Evolutionary conservation across 352 stramenopile genomes (phyloP), one percentile per base, ranked within the genome.

Genomic region (Pythium phragmiticola): DNA sequence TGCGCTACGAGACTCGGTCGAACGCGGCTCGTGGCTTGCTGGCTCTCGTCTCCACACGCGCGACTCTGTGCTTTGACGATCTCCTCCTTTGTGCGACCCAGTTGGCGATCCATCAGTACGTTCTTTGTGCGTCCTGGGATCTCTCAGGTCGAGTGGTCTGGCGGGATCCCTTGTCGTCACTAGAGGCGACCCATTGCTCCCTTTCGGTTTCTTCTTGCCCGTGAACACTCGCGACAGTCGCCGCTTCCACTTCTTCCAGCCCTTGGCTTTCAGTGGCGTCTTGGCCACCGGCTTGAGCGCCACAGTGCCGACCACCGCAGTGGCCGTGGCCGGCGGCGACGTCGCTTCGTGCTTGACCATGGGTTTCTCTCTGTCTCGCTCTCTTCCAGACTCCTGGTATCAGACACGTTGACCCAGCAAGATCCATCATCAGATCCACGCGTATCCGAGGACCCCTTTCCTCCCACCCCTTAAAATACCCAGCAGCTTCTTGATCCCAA

Each of bases 211-310:
- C 36, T 62, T 68, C 36, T 62, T 68, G 52, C 53, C 53, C n/a
- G 57, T 61, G 45, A 68, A 63, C 14, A 62, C 64, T 0, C 39
- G 42, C 0, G 64, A 70, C 16, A 70, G 23, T 7, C 52, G 57
- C 14, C 57, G 57, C 39, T 55, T 70, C 64, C 64, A 70, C 37
- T 70, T 70, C 36, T 66, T 65, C 64, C 64, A 70, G 21, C 64
- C 64, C 45, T 65, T 70, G 26, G 57, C 49, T 45, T 70, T 70
- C 8, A 14, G n/a, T 12, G 39, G 54, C 3, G 36, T 57, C 51
- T 55, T 66, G 3, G 59, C 8, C 34, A 6, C 7, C 34, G 34
- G 9, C 11, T 13, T 39, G 4, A 42, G 16, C 46, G 43, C 58
- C 37, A 46, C 6, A 2, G 26, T 55, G 37, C 36, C 36, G 21